Evolutionary conservation across 2,329 filamentous ascomycete species (phyloP).

Genomic region (Colletotrichum sp.): DNA sequence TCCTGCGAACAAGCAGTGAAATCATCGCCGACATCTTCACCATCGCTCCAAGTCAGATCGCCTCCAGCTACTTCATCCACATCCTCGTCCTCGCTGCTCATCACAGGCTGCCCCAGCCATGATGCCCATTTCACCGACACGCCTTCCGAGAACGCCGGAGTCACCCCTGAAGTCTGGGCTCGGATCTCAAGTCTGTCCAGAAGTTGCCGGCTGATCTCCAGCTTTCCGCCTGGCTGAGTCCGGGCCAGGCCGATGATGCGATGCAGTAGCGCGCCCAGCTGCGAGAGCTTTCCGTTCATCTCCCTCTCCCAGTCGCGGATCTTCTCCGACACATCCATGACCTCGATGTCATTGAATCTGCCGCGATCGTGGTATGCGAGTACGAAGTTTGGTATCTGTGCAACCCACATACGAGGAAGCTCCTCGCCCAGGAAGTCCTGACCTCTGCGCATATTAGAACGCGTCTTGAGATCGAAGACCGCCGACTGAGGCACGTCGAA

Average conservation of each 20-base stretch:
- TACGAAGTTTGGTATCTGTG: slow-evolving; percentile 39
- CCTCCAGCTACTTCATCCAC: background rate
- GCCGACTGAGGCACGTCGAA: background rate
- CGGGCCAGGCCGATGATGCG: slow-evolving; percentile 6
- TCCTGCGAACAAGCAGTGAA: slow-evolving; percentile 18
- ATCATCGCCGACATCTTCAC: background rate
- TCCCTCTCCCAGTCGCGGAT: slow-evolving; percentile 40
- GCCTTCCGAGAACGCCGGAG: background rate
- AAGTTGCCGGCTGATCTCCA: slow-evolving; percentile 8
- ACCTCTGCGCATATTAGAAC: slow-evolving; percentile 29
- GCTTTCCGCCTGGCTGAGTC: background rate
- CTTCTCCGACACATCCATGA: slow-evolving; percentile 32
- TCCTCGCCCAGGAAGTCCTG: slow-evolving; percentile 37
- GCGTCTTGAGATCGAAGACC: slow-evolving; percentile 51
- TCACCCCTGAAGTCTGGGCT: background rate
- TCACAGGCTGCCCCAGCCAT: background rate
- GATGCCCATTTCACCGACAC: background rate
- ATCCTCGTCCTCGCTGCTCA: background rate
- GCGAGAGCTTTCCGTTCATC: slow-evolving; percentile 32
- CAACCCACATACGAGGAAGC: slow-evolving; percentile 46
- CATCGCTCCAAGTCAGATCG: background rate
- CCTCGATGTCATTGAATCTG: slow-evolving; percentile 37
- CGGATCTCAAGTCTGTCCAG: background rate
- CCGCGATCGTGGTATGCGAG: slow-evolving; percentile 33
- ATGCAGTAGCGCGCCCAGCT: slow-evolving; percentile 30